phyloP scores from a whole-genome alignment of 306 rosid species.

The Malus sylvestris region DNA sequence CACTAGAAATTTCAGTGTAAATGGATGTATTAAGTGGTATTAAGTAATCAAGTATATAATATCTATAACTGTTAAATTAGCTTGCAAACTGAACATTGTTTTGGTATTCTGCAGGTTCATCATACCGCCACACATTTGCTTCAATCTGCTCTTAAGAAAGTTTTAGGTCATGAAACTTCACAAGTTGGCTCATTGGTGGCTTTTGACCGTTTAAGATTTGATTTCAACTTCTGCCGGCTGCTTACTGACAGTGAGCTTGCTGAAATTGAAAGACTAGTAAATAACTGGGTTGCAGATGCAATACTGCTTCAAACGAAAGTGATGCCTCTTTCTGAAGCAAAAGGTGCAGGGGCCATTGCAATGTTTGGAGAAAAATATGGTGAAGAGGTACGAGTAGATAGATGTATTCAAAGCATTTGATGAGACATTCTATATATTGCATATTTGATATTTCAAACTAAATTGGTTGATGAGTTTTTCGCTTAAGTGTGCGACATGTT shows the following conservation, averaged over 20 bases:
- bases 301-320: conserved; percentile 72
- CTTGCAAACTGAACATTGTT: conserved; percentile 15
- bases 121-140: conserved; percentile 95
- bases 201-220: conserved; percentile 92
- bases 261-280: conserved; percentile 66
- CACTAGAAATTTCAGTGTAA: conserved; percentile 2
- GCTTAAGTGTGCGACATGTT: conserved; percentile 21
- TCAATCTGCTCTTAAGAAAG: conserved; percentile 79
- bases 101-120: conserved; percentile 63
- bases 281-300: conserved; percentile 72
- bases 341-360: conserved; percentile 85
- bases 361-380: conserved; percentile 97
- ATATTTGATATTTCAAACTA: neutral
- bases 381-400: conserved; percentile 55
- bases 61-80: neutral
- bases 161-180: conserved; percentile 83
- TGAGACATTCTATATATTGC: too few species aligned
- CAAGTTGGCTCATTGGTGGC: conserved; percentile 98
- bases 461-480: neutral
- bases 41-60: neutral
- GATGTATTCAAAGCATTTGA: neutral
- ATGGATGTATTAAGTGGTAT: neutral
- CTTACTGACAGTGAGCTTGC: conserved; percentile 60
- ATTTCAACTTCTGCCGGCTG: conserved; percentile 81
- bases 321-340: conserved; percentile 81